phyloP scores from a whole-genome alignment of 1,284 basidiomycete species.

The Malassezia restricta region DNA sequence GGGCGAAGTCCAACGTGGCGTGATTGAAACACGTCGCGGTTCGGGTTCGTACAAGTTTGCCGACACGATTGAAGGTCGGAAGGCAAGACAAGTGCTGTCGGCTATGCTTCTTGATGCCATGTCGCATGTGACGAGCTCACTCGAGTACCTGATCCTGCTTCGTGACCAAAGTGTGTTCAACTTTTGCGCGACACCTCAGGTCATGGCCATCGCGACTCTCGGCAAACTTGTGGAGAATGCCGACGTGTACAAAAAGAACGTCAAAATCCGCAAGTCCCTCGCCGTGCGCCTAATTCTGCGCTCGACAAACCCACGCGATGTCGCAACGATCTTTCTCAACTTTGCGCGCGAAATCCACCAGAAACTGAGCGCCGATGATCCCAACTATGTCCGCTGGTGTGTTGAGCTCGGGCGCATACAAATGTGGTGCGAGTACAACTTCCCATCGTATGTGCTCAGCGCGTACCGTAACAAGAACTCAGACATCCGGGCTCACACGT shows the following conservation, averaged over 20 bases:
- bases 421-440: slow-evolving; percentile 39
- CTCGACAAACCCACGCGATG: slow-evolving; percentile 81
- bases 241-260: slow-evolving; percentile 72
- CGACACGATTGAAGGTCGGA: slow-evolving; percentile 25
- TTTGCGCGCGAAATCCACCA: slow-evolving; percentile 72
- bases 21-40: slow-evolving; percentile 26
- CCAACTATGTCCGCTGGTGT: slow-evolving; percentile 55
- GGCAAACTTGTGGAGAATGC: slow-evolving; percentile 86
- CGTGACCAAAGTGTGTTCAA: slow-evolving; percentile 88
- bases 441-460: slow-evolving; percentile 31
- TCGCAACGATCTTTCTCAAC: slow-evolving; percentile 73
- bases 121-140: slow-evolving; percentile 65
- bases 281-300: slow-evolving; percentile 74
- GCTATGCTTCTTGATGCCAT: slow-evolving; percentile 84
- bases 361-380: slow-evolving; percentile 67
- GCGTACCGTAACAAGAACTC: slow-evolving; percentile 8
- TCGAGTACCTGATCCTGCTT: slow-evolving; percentile 80
- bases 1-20: slow-evolving; percentile 32
- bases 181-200: slow-evolving; percentile 88
- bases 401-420: slow-evolving; percentile 39
- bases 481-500: slow-evolving; percentile 23
- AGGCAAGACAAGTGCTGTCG: slow-evolving; percentile 48
- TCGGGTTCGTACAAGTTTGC: slow-evolving; percentile 19
- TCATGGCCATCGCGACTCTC: slow-evolving; percentile 92
- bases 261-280: slow-evolving; percentile 88